Conservation (phyloP, 352 stramenopile genomes). For the Aphanomyces astaci region DNA sequence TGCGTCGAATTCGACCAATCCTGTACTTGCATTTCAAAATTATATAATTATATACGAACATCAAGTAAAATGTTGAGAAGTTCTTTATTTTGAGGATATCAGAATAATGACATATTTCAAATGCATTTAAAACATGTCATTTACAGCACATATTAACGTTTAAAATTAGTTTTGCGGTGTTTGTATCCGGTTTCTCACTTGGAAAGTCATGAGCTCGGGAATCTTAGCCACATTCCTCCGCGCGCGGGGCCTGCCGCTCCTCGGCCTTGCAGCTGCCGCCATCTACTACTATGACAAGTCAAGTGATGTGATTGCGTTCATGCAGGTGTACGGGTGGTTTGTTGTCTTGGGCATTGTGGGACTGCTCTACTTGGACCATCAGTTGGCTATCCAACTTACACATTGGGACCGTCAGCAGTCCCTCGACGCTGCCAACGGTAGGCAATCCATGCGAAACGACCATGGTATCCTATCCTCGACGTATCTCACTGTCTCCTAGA, state of each 20-base stretch:
- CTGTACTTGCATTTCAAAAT: not conserved
- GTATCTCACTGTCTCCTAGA: not conserved
- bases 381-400: not conserved
- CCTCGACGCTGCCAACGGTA: constrained; percentile 14
- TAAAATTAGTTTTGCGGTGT: too few relatives aligned
- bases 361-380: constrained; percentile 4
- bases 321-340: constrained; percentile 19
- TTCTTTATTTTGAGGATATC: too few relatives aligned
- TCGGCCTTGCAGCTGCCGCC: not conserved
- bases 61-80: too few relatives aligned
- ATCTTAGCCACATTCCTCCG: not conserved
- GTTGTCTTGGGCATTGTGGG: not conserved
- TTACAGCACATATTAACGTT: too few relatives aligned
- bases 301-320: not conserved
- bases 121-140: not conserved
- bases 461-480: not conserved
- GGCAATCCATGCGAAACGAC: not conserved
- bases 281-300: constrained; percentile 8
- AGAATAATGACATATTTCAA: not conserved
- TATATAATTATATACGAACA: not conserved
- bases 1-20: not conserved
- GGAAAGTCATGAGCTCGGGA: not conserved
- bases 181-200: too few relatives aligned
- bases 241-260: not conserved
- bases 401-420: constrained; percentile 3